Evolutionary conservation across 2,329 filamentous ascomycete genomes (phyloP).

Genomic region (Trichoderma atrobrunneum): DNA sequence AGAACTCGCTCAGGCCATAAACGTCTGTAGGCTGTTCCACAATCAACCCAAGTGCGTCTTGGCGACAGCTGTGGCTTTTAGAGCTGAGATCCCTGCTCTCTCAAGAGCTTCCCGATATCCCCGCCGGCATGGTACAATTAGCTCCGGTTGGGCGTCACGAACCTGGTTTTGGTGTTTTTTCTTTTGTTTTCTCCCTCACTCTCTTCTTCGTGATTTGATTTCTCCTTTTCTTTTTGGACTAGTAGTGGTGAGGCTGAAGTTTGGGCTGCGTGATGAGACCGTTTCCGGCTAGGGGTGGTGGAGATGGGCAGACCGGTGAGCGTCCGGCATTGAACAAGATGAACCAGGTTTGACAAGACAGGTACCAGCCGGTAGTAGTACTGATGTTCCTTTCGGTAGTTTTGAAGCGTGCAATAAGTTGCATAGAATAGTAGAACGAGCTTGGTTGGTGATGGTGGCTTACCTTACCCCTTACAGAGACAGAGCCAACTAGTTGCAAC

Average conservation of each 20-base stretch:
- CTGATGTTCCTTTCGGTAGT: not conserved
- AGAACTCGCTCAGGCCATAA: not conserved
- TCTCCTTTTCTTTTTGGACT: not conserved
- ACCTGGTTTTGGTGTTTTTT: not conserved
- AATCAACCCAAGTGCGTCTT: not conserved
- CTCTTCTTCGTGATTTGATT: not conserved
- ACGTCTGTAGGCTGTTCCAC: not conserved
- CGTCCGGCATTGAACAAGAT: conserved; percentile 1
- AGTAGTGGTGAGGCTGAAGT: conserved; percentile 7
- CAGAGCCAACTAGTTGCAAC: not conserved
- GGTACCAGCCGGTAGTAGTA: not conserved
- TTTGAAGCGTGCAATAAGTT: not conserved
- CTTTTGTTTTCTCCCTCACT: not conserved
- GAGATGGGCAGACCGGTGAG: not conserved
- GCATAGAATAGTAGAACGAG: not conserved
- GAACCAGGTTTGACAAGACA: not conserved
- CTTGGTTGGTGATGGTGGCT: too few relatives aligned
- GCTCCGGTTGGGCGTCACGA: not conserved
- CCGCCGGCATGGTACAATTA: not conserved
- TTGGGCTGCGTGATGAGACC: not conserved
- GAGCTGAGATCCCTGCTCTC: conserved; percentile 4
- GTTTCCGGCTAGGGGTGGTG: not conserved
- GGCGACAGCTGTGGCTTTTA: conserved; percentile 1
- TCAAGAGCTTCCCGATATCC: not conserved
- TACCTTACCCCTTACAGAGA: not conserved